Conservation (phyloP, 169 alveolate genomes). For the Perkinsus marinus region DNA sequence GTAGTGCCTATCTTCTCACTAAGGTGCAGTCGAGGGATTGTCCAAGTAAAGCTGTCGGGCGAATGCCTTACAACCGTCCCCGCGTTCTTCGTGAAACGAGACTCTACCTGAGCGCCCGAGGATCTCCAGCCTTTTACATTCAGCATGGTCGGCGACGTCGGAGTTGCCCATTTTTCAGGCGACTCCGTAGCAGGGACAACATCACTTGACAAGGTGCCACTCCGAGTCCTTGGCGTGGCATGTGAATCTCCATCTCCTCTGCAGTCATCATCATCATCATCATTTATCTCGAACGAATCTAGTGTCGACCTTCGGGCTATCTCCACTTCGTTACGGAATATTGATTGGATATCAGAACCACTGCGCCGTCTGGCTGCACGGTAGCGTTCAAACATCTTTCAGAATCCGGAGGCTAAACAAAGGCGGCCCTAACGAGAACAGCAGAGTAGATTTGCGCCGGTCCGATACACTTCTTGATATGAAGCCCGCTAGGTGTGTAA, state of each 20-base stretch:
- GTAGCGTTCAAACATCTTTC: not conserved
- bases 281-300: not conserved
- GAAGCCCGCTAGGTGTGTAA: no score
- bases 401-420: no score
- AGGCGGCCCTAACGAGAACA: not conserved
- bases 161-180: not conserved
- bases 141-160: not conserved
- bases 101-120: not conserved
- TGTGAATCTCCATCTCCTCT: no score
- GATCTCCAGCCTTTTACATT: not conserved
- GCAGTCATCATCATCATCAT: not conserved
- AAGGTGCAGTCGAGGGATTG: not conserved
- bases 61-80: not conserved
- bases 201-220: not conserved
- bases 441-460: no score
- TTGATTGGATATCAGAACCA: not conserved
- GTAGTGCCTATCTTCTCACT: not conserved
- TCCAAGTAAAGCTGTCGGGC: not conserved
- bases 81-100: not conserved
- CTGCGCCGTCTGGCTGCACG: not conserved
- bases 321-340: not conserved
- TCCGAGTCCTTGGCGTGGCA: not conserved
- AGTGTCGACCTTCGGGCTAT: not conserved
- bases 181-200: not conserved
- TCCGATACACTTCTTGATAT: no score